Conservation (phyloP, 495 filamentous ascomycete genomes). For the Aspergillus coremiiformis region DNA sequence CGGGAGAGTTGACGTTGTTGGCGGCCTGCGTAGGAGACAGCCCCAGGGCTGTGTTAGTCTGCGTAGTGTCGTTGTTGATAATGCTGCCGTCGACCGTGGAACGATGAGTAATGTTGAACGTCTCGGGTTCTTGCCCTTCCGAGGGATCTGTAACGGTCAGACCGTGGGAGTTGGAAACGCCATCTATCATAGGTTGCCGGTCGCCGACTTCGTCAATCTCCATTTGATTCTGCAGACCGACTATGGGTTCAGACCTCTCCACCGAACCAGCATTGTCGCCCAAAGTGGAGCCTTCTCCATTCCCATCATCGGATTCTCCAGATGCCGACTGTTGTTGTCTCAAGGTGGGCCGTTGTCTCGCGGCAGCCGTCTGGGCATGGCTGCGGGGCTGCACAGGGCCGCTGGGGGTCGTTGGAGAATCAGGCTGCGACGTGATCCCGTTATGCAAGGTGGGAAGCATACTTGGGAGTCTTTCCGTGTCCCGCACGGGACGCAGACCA, state of each 20-base stretch:
- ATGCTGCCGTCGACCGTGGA: conserved; percentile 82
- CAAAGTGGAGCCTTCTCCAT: conserved; percentile 64
- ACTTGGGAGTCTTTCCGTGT: conserved; percentile 77
- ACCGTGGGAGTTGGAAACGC: conserved; percentile 64
- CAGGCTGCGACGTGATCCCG: conserved; percentile 76
- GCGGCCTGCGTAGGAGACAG: conserved; percentile 71
- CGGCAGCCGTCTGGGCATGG: conserved; percentile 36
- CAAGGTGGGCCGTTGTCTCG: conserved; percentile 64
- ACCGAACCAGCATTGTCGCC: conserved; percentile 53
- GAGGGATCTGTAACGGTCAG: conserved; percentile 71
- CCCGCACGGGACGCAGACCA: conserved; percentile 70
- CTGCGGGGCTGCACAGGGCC: conserved; percentile 52
- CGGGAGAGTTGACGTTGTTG: conserved; percentile 62
- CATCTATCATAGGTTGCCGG: conserved; percentile 65
- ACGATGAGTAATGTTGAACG: conserved; percentile 94
- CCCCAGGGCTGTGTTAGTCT: conserved; percentile 55
- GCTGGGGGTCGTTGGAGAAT: conserved; percentile 86
- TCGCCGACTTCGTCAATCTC: conserved; percentile 75
- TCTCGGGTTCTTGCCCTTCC: conserved; percentile 74
- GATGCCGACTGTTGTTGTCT: conserved; percentile 81
- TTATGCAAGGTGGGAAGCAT: conserved; percentile 69
- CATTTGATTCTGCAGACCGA: conserved; percentile 70
- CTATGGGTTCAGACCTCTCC: conserved; percentile 64
- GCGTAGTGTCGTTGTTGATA: conserved; percentile 54
- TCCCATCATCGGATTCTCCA: conserved; percentile 80